These are phyloP conservation scores for Gentiana dahurica DNA, from an alignment of 257 asterid genomes.

Conservation along the genomic window DNA sequence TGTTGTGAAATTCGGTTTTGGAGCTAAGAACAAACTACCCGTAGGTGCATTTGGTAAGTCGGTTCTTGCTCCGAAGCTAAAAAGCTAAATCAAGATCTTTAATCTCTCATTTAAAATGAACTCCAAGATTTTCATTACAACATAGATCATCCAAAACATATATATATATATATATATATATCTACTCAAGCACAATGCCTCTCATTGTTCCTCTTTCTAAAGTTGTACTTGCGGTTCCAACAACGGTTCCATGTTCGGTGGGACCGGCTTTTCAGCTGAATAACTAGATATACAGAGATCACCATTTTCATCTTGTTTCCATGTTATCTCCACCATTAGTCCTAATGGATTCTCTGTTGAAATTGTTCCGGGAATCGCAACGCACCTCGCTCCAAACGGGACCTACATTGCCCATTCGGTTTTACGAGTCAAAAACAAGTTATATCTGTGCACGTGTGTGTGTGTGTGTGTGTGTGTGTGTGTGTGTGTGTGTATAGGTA, in stretches of 20 bases:
- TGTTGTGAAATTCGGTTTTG: no score
- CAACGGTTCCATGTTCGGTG: conserved; percentile 3
- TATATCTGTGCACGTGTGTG: not conserved
- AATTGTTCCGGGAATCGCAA: conserved; percentile 20
- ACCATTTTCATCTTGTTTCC: conserved; percentile 28
- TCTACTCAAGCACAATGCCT: no score
- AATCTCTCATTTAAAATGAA: no score
- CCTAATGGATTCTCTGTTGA: conserved; percentile 16
- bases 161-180: no score
- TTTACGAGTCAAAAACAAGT: not conserved
- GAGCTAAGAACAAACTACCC: no score
- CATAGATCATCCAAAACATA: no score
- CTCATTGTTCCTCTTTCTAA: no score
- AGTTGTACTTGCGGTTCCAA: not conserved
- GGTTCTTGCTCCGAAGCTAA: no score
- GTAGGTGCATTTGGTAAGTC: no score
- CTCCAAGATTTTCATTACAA: no score
- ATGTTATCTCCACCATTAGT: conserved; percentile 25
- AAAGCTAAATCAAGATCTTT: no score
- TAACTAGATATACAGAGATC: conserved; percentile 27
- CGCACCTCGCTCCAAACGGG: conserved; percentile 19
- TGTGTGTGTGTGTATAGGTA: not conserved
- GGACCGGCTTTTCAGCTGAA: conserved; percentile 21
- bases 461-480: not conserved
- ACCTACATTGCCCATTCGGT: conserved; percentile 8